Conservation (phyloP, 352 stramenopile species). For the Blastocystis hominis region DNA sequence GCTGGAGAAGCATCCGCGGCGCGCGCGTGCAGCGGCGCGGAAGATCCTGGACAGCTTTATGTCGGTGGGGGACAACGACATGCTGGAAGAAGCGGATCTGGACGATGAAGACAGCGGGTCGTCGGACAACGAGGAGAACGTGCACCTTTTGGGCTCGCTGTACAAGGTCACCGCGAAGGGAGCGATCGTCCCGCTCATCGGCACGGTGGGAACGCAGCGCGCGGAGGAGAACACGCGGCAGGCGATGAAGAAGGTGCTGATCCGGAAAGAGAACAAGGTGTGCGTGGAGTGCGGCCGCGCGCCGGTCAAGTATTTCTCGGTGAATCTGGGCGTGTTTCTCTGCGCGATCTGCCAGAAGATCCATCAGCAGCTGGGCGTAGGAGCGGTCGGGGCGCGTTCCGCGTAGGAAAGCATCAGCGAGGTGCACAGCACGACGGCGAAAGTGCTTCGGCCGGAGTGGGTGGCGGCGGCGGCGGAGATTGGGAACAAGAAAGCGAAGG, state of each 20-base stretch:
- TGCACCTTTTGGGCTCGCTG: constrained; percentile 9
- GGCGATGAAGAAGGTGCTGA: constrained; percentile 48
- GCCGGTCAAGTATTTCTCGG: constrained; percentile 19
- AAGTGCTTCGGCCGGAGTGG: constrained; percentile 32
- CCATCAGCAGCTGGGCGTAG: constrained; percentile 43
- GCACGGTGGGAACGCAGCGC: background rate
- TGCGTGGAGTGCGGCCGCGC: constrained; percentile 36
- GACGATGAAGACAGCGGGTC: constrained; percentile 43
- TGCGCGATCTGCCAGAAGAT: constrained; percentile 39
- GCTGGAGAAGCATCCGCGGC: constrained; percentile 13
- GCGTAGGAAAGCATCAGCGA: constrained; percentile 37
- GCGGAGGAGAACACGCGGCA: constrained; percentile 19
- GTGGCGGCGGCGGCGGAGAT: constrained; percentile 42
- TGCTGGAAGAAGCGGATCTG: constrained; percentile 35
- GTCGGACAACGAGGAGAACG: constrained; percentile 40
- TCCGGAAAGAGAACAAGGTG: constrained; percentile 43
- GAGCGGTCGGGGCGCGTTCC: background rate
- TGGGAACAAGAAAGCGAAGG: constrained; percentile 16
- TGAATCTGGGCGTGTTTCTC: constrained; percentile 57
- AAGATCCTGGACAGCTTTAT: constrained; percentile 48
- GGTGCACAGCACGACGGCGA: constrained; percentile 18
- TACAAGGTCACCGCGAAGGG: constrained; percentile 51
- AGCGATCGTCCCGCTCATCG: constrained; percentile 30
- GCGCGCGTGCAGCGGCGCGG: background rate
- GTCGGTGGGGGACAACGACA: constrained; percentile 37